Conservation (phyloP, 306 rosid genomes). For the Medicago ruthenica region DNA sequence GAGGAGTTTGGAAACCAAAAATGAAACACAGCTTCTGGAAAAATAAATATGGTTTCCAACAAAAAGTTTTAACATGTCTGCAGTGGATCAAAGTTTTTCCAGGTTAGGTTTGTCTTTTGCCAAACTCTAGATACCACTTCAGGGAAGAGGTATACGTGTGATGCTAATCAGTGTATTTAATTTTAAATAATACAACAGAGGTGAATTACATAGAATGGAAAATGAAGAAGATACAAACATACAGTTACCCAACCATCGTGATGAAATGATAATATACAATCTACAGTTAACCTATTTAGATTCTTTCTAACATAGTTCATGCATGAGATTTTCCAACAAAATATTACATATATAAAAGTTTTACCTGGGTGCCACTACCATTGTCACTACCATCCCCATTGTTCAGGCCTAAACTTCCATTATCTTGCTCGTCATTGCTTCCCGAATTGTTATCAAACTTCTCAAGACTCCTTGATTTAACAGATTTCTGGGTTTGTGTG, state of each 20-base stretch:
- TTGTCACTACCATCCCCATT: slow-evolving; percentile 74
- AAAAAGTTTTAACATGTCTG: neutral
- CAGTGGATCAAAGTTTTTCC: neutral
- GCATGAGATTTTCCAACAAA: slow-evolving; percentile 19
- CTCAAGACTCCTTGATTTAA: slow-evolving; percentile 68
- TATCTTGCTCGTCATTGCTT: slow-evolving; percentile 75
- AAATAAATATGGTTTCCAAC: slow-evolving; percentile 9
- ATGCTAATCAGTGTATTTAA: neutral
- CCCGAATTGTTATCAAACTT: slow-evolving; percentile 65
- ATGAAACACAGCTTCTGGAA: neutral
- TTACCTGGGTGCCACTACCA: slow-evolving; percentile 95
- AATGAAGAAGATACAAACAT: neutral
- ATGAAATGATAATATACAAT: neutral
- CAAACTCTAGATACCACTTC: slow-evolving; percentile 11
- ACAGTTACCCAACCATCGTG: too few relatives aligned
- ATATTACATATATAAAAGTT: slow-evolving; percentile 25
- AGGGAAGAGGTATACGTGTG: slow-evolving; percentile 7
- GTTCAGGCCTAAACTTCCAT: slow-evolving; percentile 68
- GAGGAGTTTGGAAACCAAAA: neutral
- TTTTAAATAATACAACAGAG: neutral
- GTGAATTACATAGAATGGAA: neutral
- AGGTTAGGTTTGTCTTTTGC: neutral
- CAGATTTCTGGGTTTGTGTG: slow-evolving; percentile 74
- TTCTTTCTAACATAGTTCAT: neutral
- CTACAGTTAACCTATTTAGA: neutral